Evolutionary conservation across 202 grass and related monocot genomes (phyloP), one percentile per base, ranked within the genome.

Genomic region (Schoenoplectus triqueter): DNA sequence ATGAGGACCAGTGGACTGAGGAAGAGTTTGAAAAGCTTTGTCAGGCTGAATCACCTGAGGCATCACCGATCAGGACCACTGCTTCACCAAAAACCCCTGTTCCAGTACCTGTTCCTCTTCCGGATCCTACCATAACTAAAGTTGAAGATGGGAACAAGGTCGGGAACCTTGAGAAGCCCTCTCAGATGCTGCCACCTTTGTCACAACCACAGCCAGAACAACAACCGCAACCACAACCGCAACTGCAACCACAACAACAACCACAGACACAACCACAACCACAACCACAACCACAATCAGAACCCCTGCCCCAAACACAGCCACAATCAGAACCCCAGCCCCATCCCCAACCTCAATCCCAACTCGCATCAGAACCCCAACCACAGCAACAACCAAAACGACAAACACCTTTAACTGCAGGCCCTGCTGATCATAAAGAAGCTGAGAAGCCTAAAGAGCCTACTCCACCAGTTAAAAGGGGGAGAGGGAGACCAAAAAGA

Each of bases 21-120:
- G 97, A 99, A 94, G 97, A 99, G 81, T 99, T 99, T 80, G 97
- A 99, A 86, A 99, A 96, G 80, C 97, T 99, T 88, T 99, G 97
- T 86, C 93, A 99, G 82, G 93, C 42, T 77, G 97, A 96, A 83
- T 86, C 97, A 82, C 90, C 97, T 6, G 89, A 87, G 0, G 90
- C 90, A 66, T 87, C 89, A 10, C 71, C 68, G 31, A 57, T 20
- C 66, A 84, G 67, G 67, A 78, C 11, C 79, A 60, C 79, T 78
- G 61, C 19, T 83, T 40, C 20, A 21, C 65, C 45, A 41, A 66
- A 66, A 14, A 69, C 22, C 47, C 64, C 81, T 69, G 64, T 59
- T 31, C 31, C 31, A 20, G 42, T 41, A 55, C 22, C 31, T 55
- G 81, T 56, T 69, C 4, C 65, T 57, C 3, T 69, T 55, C 47